These are phyloP conservation scores for Metschnikowia matae DNA, from an alignment of 805 yeast genomes.

Conservation along the genomic window DNA sequence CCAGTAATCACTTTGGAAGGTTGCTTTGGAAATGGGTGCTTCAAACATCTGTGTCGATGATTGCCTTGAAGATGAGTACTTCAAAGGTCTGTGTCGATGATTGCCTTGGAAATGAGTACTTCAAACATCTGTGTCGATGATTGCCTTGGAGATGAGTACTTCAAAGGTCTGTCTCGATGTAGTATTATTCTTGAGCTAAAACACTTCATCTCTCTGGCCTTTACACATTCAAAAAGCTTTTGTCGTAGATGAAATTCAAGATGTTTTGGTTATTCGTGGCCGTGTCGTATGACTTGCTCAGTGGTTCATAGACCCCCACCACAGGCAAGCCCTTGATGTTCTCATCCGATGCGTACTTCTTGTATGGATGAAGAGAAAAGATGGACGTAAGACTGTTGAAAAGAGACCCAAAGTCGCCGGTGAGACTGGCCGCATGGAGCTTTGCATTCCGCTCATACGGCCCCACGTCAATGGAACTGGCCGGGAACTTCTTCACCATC, in stretches of 20 bases:
- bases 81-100: no score
- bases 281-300: neutral
- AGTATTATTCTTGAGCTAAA: no score
- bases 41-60: no score
- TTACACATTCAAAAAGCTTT: neutral
- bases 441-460: slow-evolving; percentile 9
- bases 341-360: slow-evolving; percentile 8
- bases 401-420: slow-evolving; percentile 13
- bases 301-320: slow-evolving; percentile 11
- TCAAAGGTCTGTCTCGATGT: no score
- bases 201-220: neutral
- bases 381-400: slow-evolving; percentile 11
- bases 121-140: no score
- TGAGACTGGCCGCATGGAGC: slow-evolving; percentile 8
- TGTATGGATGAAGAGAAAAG: slow-evolving; percentile 3
- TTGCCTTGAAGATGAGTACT: no score
- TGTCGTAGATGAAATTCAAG: slow-evolving; percentile 7
- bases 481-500: slow-evolving; percentile 3
- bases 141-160: no score
- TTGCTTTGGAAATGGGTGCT: no score
- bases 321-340: slow-evolving; percentile 9
- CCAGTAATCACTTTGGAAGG: no score
- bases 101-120: no score
- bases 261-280: slow-evolving; percentile 4
- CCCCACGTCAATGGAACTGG: slow-evolving; percentile 6